Conservation (phyloP, 2,329 filamentous ascomycete genomes). For the Exutisphaerella laricina region DNA sequence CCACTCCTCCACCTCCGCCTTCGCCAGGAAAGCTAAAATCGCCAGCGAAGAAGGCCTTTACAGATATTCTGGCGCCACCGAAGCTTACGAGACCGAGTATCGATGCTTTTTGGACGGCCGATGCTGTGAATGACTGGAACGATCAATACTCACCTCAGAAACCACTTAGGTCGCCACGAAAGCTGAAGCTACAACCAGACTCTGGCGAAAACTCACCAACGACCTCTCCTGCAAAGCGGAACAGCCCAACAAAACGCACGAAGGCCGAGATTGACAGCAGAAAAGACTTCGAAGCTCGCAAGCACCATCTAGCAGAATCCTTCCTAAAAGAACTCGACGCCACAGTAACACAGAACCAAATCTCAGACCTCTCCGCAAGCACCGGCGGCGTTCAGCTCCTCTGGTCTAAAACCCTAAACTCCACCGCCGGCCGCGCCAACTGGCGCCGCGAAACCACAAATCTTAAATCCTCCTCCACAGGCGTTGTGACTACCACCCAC, state of each 20-base stretch:
- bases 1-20: slow-evolving; percentile 37
- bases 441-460: slow-evolving; percentile 44
- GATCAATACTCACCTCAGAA: slow-evolving; percentile 55
- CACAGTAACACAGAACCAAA: slow-evolving; percentile 55
- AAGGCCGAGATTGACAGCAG: slow-evolving; percentile 39
- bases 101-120: slow-evolving; percentile 57
- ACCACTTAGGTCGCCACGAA: slow-evolving; percentile 36
- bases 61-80: slow-evolving; percentile 47
- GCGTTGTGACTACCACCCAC: slow-evolving; percentile 27
- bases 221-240: slow-evolving; percentile 38
- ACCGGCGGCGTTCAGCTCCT: slow-evolving; percentile 66
- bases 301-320: slow-evolving; percentile 55
- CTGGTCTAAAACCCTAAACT: slow-evolving; percentile 75
- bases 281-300: slow-evolving; percentile 58
- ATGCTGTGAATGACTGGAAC: slow-evolving; percentile 58
- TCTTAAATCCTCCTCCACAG: slow-evolving; percentile 17
- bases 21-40: slow-evolving; percentile 44
- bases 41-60: slow-evolving; percentile 41
- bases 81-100: slow-evolving; percentile 50
- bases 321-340: slow-evolving; percentile 67
- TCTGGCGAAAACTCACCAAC: slow-evolving; percentile 25
- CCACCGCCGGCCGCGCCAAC: slow-evolving; percentile 62
- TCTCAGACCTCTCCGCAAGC: slow-evolving; percentile 52
- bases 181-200: slow-evolving; percentile 24
- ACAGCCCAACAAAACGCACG: slow-evolving; percentile 31